Conservation (phyloP, 2,329 filamentous ascomycete genomes). For the Fonsecaea pedrosoi region DNA sequence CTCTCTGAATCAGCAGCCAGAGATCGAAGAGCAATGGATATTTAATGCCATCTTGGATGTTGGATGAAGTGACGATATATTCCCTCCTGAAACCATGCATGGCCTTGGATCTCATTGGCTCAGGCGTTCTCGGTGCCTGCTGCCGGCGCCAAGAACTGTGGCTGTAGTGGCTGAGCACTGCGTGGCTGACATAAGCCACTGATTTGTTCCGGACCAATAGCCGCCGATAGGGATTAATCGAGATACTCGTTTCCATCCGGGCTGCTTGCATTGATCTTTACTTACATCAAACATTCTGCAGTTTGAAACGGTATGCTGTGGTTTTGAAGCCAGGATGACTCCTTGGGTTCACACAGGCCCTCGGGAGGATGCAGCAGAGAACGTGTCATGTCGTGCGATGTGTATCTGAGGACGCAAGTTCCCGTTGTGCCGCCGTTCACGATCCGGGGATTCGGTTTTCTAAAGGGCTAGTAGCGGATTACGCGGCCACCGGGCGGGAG, state of each 20-base stretch:
- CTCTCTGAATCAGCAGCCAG: background rate
- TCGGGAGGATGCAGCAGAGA: constrained; percentile 24
- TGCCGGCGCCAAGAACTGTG: constrained; percentile 9
- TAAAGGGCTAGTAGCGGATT: constrained; percentile 14
- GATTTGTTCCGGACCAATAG: background rate
- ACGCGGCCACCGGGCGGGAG: constrained; percentile 8
- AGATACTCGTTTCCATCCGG: background rate
- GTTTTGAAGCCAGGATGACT: background rate
- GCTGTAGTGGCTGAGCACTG: constrained; percentile 4
- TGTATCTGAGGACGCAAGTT: constrained; percentile 20
- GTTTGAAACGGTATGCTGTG: background rate
- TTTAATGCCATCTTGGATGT: background rate
- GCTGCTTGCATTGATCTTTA: background rate
- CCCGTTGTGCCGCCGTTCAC: constrained; percentile 27
- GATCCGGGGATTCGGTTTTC: constrained; percentile 27
- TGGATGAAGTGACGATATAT: constrained; percentile 17
- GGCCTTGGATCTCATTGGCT: constrained; percentile 13
- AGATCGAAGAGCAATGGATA: background rate
- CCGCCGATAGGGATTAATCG: background rate
- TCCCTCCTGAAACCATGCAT: constrained; percentile 6
- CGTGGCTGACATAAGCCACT: constrained; percentile 35
- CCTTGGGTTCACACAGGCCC: background rate
- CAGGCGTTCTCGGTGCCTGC: constrained; percentile 25
- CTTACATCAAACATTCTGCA: background rate
- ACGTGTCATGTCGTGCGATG: constrained; percentile 34